These are phyloP conservation scores for Scedosporium minutisporum DNA, from an alignment of 2,329 filamentous ascomycete species.

Conservation along the genomic window DNA sequence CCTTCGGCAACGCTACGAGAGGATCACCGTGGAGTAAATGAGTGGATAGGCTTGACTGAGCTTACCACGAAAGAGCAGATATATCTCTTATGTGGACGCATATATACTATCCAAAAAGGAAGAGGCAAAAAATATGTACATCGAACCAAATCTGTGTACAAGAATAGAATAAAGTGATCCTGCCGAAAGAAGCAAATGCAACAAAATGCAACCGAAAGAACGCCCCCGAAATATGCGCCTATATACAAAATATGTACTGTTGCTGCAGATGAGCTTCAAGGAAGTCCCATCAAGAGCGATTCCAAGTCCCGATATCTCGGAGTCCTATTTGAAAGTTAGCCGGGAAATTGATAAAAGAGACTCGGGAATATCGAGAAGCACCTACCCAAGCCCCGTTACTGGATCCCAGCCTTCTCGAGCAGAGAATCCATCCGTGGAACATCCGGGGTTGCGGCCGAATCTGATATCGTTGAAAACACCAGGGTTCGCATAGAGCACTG, in stretches of 20 bases:
- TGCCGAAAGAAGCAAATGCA: background rate
- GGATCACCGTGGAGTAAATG: background rate
- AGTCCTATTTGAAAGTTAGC: constrained; percentile 8
- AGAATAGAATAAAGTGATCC: background rate
- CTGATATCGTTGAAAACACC: constrained; percentile 15
- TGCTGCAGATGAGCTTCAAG: constrained; percentile 2
- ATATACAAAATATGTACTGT: background rate
- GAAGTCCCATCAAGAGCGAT: constrained; percentile 11
- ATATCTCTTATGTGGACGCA: background rate
- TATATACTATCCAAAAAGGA: background rate
- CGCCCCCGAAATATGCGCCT: background rate
- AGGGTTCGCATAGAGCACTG: constrained; percentile 16
- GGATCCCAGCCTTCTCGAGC: constrained; percentile 18
- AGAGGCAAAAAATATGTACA: background rate
- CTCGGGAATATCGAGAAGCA: background rate
- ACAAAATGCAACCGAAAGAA: too few species aligned
- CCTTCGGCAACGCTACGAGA: too few species aligned
- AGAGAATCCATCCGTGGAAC: constrained; percentile 16
- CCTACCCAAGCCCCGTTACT: constrained; percentile 16
- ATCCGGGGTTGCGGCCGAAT: constrained; percentile 16
- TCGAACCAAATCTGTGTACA: background rate
- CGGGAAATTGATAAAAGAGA: background rate
- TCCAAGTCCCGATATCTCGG: constrained; percentile 12
- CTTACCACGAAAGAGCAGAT: background rate
- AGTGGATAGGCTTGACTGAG: too few species aligned